Conservation (phyloP, 2,329 filamentous ascomycete genomes). For the Penicillium frequentans region DNA sequence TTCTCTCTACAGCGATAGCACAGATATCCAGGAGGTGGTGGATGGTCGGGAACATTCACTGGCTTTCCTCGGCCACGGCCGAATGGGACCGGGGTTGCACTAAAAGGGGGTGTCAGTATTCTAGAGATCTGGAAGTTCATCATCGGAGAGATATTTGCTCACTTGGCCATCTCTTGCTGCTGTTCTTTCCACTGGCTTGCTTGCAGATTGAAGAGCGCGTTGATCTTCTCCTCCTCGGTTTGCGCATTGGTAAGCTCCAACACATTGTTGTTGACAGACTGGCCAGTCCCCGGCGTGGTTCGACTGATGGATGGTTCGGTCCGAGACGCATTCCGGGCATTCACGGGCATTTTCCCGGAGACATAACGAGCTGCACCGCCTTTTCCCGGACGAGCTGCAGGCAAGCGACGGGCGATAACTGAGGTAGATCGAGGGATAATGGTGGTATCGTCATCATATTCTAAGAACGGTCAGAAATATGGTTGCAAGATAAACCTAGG, state of each 20-base stretch:
- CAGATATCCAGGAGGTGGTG: constrained; percentile 89
- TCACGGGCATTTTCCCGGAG: constrained; percentile 89
- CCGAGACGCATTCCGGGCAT: constrained; percentile 76
- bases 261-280: constrained; percentile 55
- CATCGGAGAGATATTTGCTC: constrained; percentile 26
- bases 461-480: constrained; percentile 50
- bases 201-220: constrained; percentile 86
- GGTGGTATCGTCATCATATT: constrained; percentile 97
- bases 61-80: constrained; percentile 39
- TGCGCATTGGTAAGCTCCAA: constrained; percentile 72
- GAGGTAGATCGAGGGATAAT: constrained; percentile 94
- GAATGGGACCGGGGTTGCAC: constrained; percentile 47
- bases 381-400: constrained; percentile 79
- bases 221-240: constrained; percentile 92
- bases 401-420: constrained; percentile 83
- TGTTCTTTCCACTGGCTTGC: constrained; percentile 91
- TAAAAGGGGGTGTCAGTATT: constrained; percentile 36
- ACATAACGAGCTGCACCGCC: constrained; percentile 93
- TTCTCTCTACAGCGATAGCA: constrained; percentile 97
- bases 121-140: not conserved
- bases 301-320: constrained; percentile 54
- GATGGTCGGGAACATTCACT: constrained; percentile 82
- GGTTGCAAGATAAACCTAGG: not conserved
- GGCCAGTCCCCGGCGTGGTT: constrained; percentile 33
- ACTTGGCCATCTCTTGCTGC: constrained; percentile 89